Base-by-base conservation (phyloP, 306 rosid genomes). In the Carpinus viminea region DNA sequence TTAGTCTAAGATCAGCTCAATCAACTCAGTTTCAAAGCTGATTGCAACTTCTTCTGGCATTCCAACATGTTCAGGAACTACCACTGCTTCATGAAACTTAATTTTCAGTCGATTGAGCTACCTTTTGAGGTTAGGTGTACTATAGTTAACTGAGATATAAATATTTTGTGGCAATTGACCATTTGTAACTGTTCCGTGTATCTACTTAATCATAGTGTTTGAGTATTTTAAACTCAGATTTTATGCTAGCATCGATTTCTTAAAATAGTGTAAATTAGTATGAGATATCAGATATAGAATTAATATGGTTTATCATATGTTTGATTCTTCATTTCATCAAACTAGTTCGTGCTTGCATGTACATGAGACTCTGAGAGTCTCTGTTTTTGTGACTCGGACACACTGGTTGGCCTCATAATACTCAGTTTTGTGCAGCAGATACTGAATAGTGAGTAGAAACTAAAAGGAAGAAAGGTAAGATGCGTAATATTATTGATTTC, bases 1-100 rank as follows among this genome's bases (percentile, higher is more conserved):
- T n/a, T 66, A 18, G 38, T 26, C 45, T 62, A 56, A 76, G 60
- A 76, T 76, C 10, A 10, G 72, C 13, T n/a, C n/a, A n/a, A n/a
- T 54, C 18, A 43, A 24, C n/a, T 38, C 34, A 8, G 26, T 26
- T 59, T 41, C 45, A 41, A 41, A 5, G 45, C 45, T 31, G 21
- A 12, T 62, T 60, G 28, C 7, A 28, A 54, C 8, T 20, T 20
- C 74, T 75, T 41, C 26, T 41, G 38, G 64, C 7, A 41, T 41
- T 5, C 45, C 12, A 64, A 28, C 61, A 28, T 65, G 70, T 8
- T 57, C 45, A 5, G 45, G 45, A 41, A 41, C 26, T 24, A 24
- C 26, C 26, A 24, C 26, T 24, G 1, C 26, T 24, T 24, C 34
- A 31, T 31, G 3, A 31, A 31, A 31, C 34, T 31, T 31, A 2